phyloP scores from a whole-genome alignment of 75 land plant genomes.

The Picea sitchensis region DNA sequence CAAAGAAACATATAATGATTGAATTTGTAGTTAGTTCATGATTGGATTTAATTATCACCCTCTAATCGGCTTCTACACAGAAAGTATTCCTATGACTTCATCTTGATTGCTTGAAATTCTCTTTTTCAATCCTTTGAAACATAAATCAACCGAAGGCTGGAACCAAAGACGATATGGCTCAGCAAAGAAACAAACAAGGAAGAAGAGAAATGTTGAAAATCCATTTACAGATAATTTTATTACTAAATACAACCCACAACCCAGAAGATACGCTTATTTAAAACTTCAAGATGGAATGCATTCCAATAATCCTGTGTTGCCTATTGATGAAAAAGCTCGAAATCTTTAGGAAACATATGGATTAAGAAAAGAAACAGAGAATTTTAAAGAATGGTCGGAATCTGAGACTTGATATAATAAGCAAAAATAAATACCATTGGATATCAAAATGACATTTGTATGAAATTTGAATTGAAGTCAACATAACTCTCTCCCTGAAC shows the following conservation, averaged over 20 bases:
- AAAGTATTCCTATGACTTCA: not conserved
- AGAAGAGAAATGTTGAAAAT: not conserved
- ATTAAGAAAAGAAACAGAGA: not conserved
- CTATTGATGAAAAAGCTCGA: not conserved
- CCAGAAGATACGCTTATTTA: not conserved
- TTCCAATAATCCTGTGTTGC: not conserved
- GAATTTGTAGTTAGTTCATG: not conserved
- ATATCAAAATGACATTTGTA: not conserved
- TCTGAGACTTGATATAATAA: not conserved
- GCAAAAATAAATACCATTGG: slow-evolving; percentile 8
- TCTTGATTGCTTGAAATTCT: slow-evolving; percentile 5
- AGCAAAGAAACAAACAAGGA: not conserved
- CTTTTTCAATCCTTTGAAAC: not conserved
- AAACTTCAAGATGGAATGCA: not conserved
- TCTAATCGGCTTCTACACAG: not conserved
- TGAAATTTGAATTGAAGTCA: not conserved
- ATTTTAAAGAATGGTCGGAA: slow-evolving; percentile 6
- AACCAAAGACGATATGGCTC: not conserved
- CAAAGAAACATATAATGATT: not conserved
- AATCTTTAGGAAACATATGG: not conserved
- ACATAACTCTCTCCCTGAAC: slow-evolving; percentile 10
- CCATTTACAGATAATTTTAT: not conserved
- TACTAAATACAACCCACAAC: not conserved
- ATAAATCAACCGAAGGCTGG: not conserved
- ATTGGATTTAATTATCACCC: not conserved